Evolutionary conservation across 176 grass and related monocot genomes (phyloP), one percentile per base, ranked within the genome.

Genomic region (Phyllostachys edulis): DNA sequence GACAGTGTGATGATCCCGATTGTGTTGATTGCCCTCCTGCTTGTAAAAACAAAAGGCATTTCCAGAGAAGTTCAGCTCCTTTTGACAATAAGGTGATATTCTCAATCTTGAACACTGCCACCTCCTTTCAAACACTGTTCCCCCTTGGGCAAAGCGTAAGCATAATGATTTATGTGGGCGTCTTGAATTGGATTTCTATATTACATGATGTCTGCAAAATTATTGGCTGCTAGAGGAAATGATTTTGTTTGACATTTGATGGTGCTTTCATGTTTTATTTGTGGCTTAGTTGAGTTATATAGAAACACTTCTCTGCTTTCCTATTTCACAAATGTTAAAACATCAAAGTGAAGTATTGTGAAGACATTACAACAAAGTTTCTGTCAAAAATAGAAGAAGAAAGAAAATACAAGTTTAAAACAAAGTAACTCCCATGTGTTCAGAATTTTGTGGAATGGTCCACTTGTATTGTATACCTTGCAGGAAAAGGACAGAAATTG

Each of bases 1-100:
- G 95, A 7, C 85, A 91, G 34, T 97, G 92, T 65, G 90, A 97
- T 41, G 79, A 97, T 65, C 87, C 92, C 39, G 95, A 97, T 42
- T 97, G 95, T 73, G 77, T 90, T 5, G 67, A 92, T 71, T 97
- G 92, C 62, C 88, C 90, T 71, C 67, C 69, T 60, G 94, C 90
- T 77, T 97, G 88, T 82, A 97, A 87, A 88, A 90, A 90, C 12
- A 92, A 79, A 84, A 85, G 27, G 54, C 76, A 75, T 85, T 84
- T 87, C 68, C 73, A 86, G 13, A 89, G 79, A 85, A 50, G 45
- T 50, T 68, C 63, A n/a, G 44, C 77, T 86, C 83, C 86, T 75
- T 50, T 85, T 45, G 92, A 93, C 66, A 91, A 67, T 71, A 90
- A 94, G 92, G 92, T 97, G 20, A 67, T 23, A 39, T 80, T 80